A percentile compares a stretch with the other conserved stretches of the same genome.
These are phyloP conservation scores for Filobasidium uniguttulatum DNA, from an alignment of 1,284 basidiomycete genomes.

Conservation along the genomic window DNA sequence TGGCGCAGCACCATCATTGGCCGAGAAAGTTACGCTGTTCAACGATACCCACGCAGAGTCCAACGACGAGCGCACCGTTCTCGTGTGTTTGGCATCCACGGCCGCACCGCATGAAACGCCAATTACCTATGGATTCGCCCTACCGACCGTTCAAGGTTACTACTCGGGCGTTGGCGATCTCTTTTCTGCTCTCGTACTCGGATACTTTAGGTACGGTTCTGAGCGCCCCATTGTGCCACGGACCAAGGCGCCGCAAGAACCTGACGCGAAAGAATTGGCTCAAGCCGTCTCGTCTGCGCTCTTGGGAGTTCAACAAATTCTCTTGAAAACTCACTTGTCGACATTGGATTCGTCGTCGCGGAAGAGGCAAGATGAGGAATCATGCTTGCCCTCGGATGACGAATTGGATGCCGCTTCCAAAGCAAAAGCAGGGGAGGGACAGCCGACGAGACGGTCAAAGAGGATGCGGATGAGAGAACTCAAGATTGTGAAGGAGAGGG, in stretches of 20 bases:
- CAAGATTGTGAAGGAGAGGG: slow-evolving; percentile 60
- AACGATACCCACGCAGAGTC: neutral
- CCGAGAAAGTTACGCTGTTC: neutral
- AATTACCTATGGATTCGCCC: slow-evolving; percentile 50
- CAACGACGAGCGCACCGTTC: slow-evolving; percentile 34
- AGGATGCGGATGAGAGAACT: slow-evolving; percentile 72
- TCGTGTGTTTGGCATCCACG: slow-evolving; percentile 63
- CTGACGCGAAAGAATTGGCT: slow-evolving; percentile 34
- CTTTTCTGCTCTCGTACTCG: slow-evolving; percentile 84
- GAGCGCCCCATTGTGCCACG: neutral
- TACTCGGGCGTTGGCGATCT: slow-evolving; percentile 95
- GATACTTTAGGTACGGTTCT: slow-evolving; percentile 45
- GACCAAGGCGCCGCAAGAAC: slow-evolving; percentile 8
- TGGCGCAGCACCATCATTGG: neutral
- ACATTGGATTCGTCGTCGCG: slow-evolving; percentile 13
- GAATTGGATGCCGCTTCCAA: slow-evolving; percentile 15
- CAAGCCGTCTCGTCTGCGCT: slow-evolving; percentile 56
- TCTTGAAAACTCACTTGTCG: slow-evolving; percentile 54
- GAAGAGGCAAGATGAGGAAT: slow-evolving; percentile 8
- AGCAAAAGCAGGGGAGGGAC: neutral
- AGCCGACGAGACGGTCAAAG: slow-evolving; percentile 48
- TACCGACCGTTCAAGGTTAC: slow-evolving; percentile 76
- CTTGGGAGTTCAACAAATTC: slow-evolving; percentile 70
- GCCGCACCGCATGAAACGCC: slow-evolving; percentile 18
- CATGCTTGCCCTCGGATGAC: slow-evolving; percentile 26